These are phyloP conservation scores for Debaryomycetaceae sp. DNA, from an alignment of 1,139 yeast species.

Conservation along the genomic window DNA sequence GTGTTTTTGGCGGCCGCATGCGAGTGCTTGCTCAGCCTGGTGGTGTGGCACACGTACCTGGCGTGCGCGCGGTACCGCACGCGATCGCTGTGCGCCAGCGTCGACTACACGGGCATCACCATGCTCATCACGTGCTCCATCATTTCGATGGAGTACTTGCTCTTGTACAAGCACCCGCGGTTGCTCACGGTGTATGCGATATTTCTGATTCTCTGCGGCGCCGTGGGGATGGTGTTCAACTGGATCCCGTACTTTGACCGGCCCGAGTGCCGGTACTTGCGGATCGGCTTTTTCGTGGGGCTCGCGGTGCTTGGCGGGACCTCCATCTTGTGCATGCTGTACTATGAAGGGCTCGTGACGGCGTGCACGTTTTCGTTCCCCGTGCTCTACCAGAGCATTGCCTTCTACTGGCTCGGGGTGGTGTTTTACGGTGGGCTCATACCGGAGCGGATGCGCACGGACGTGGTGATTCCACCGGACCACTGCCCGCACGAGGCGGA, in stretches of 20 bases:
- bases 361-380: constrained; percentile 52
- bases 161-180: constrained; percentile 53
- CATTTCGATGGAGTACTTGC: constrained; percentile 72
- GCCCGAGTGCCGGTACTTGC: constrained; percentile 70
- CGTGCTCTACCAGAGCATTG: constrained; percentile 47
- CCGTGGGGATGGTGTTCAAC: constrained; percentile 64
- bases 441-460: constrained; percentile 83
- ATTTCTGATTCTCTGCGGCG: constrained; percentile 57
- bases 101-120: constrained; percentile 92
- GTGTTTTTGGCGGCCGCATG: constrained; percentile 63
- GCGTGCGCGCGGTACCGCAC: constrained; percentile 57
- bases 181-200: constrained; percentile 40
- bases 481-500: constrained; percentile 19
- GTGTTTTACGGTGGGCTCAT: constrained; percentile 78
- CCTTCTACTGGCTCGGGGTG: constrained; percentile 75
- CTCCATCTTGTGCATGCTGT: constrained; percentile 48
- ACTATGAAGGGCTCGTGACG: constrained; percentile 43
- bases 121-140: constrained; percentile 85
- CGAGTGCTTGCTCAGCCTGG: constrained; percentile 67
- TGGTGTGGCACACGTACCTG: constrained; percentile 87
- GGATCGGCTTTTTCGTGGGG: constrained; percentile 77
- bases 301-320: constrained; percentile 67
- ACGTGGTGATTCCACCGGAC: constrained; percentile 36
- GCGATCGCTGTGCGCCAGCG: constrained; percentile 76
- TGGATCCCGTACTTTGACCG: constrained; percentile 88